Base-by-base conservation (phyloP, 768 basidiomycete genomes). In the Austroboletus eburneus region DNA sequence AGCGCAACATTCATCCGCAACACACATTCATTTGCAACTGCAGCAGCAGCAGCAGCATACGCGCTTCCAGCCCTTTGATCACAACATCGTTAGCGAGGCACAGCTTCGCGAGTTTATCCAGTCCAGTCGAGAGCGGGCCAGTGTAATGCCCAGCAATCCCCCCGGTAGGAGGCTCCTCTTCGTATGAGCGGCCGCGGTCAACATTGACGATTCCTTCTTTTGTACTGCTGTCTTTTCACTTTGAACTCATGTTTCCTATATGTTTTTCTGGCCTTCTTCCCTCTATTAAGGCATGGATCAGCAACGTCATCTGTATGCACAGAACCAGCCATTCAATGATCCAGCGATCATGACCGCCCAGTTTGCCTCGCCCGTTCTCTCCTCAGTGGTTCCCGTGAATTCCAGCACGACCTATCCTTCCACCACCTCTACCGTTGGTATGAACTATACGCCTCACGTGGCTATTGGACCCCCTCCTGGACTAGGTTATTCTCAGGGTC, bases 291-390 rank as follows among this genome's bases (percentile, higher is more conserved):
- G 49, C 50, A 43, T 61, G 69, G 73, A 75, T 57, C 68, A 63
- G 30, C 63, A 70, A 29, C 59, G 56, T 40, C 67, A 62, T 54
- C 62, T 66, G 12, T 67, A 63, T 45, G 43, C 54, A 59, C 68
- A 62, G 54, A 52, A 57, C 51, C 76, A 75, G 49, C 75, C 75
- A 22, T 88, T 87, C 63, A 75, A 71, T 50, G 87, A 89, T 56
- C 86, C 86, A 37, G 86, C 86, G 12, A 87, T 89, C 39, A 87
- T 89, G 84, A 83, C 85, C 27, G 84, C 83, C 18, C 76, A 80
- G 50, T 76, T 87, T 61, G 72, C 75, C 4, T 68, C 78, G 12
- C 68, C 66, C 5, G 54, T 72, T 33, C 43, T 67, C 24, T 55
- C 70, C 6, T 42, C 45, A 18, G 49, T 41, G 8, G 39, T 46